phyloP scores from a whole-genome alignment of 2,329 filamentous ascomycete species.

The Lachnellula hyalina region DNA sequence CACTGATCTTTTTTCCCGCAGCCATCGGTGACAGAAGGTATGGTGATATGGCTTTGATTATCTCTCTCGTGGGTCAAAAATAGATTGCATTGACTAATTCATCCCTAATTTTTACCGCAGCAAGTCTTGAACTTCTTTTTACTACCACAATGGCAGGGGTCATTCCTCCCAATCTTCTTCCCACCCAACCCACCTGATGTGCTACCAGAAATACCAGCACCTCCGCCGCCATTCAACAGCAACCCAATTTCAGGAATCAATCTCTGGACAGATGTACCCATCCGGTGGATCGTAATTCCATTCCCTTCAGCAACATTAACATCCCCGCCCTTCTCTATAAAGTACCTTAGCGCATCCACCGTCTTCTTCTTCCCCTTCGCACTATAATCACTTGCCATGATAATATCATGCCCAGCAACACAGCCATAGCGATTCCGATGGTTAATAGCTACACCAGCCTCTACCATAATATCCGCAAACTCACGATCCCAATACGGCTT shows the following conservation, averaged over 20 bases:
- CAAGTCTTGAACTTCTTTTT: constrained; percentile 11
- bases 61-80: background rate
- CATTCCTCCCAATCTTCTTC: constrained; percentile 7
- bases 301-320: constrained; percentile 5
- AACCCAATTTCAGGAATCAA: background rate
- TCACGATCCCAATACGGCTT: constrained; percentile 10
- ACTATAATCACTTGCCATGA: constrained; percentile 8
- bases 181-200: background rate
- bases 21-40: too few species aligned
- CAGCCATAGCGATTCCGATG: constrained; percentile 9
- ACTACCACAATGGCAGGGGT: constrained; percentile 6
- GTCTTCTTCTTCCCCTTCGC: constrained; percentile 5
- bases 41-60: background rate
- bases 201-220: background rate
- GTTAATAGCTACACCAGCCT: constrained; percentile 5
- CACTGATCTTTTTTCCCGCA: too few species aligned
- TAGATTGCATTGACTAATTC: background rate
- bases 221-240: background rate
- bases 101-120: constrained; percentile 7
- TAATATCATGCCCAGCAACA: constrained; percentile 8
- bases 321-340: constrained; percentile 5
- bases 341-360: constrained; percentile 2
- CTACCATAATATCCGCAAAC: constrained; percentile 7
- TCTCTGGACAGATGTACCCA: background rate
- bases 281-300: background rate